Percentiles rank a stretch among this genome's conserved stretches.
Conservation (phyloP, 768 basidiomycete genomes). For the Suillus placidus region DNA sequence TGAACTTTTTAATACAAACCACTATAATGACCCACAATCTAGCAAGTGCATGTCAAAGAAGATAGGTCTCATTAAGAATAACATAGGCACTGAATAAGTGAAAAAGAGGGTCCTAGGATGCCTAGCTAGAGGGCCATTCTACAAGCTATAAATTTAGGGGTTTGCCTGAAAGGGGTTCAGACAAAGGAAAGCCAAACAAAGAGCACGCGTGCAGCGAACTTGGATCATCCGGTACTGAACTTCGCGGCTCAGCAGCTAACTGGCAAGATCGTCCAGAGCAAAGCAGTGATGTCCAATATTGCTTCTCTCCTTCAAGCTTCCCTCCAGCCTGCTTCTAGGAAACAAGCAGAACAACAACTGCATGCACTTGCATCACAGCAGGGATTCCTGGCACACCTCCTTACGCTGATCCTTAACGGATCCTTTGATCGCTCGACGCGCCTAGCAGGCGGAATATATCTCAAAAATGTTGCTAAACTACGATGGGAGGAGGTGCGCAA, state of each 20-base stretch:
- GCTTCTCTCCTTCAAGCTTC: conserved; percentile 73
- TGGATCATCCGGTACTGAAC: neutral
- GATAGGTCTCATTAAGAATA: too few relatives aligned
- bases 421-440: conserved; percentile 68
- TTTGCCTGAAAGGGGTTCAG: neutral
- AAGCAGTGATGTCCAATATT: conserved; percentile 60
- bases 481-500: conserved; percentile 84
- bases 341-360: conserved; percentile 82
- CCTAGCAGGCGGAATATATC: conserved; percentile 85
- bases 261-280: neutral
- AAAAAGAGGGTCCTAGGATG: too few relatives aligned
- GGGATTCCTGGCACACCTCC: conserved; percentile 79
- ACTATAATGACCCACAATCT: too few relatives aligned
- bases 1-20: too few relatives aligned
- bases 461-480: conserved; percentile 88
- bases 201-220: conserved; percentile 12
- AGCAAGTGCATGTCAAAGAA: too few relatives aligned
- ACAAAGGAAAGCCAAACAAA: conserved; percentile 13
- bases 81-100: too few relatives aligned
- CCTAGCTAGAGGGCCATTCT: too few relatives aligned
- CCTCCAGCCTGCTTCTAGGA: conserved; percentile 66
- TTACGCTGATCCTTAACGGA: conserved; percentile 74
- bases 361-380: conserved; percentile 64
- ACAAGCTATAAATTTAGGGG: neutral
- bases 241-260: neutral